phyloP scores from a whole-genome alignment of 2,329 filamentous ascomycete genomes.

The Amauroascus verrucosus region DNA sequence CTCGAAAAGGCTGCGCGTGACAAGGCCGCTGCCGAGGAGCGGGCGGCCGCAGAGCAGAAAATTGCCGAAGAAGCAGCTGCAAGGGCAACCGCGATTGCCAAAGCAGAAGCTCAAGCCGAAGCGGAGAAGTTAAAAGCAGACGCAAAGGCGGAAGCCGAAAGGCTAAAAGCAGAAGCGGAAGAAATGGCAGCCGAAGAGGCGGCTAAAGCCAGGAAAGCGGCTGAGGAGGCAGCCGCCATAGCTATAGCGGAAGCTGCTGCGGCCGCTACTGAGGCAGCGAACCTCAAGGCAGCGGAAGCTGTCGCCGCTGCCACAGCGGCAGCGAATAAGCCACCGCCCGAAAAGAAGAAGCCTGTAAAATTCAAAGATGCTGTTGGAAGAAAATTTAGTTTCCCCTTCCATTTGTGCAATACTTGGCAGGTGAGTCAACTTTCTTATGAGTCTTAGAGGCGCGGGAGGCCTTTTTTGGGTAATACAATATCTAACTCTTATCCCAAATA shows the following conservation, averaged over 20 bases:
- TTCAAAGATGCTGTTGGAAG: constrained; percentile 87
- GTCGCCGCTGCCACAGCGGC: constrained; percentile 25
- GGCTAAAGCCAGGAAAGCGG: constrained; percentile 31
- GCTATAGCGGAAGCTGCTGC: constrained; percentile 25
- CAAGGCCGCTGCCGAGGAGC: constrained; percentile 26
- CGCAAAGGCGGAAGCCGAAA: constrained; percentile 40
- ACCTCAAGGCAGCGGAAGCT: constrained; percentile 25
- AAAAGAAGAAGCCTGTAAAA: constrained; percentile 62
- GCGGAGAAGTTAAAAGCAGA: constrained; percentile 41
- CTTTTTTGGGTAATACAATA: not conserved
- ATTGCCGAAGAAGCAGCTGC: constrained; percentile 35
- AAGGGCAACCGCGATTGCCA: constrained; percentile 22
- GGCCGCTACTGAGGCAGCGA: constrained; percentile 27
- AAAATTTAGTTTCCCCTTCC: constrained; percentile 86
- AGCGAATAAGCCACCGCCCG: constrained; percentile 37
- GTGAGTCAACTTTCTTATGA: constrained; percentile 42
- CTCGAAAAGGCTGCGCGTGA: constrained; percentile 45
- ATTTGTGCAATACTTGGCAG: constrained; percentile 72
- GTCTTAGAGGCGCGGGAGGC: not conserved
- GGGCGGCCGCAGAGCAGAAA: constrained; percentile 33
- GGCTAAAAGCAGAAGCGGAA: constrained; percentile 36
- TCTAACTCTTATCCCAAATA: constrained; percentile 25
- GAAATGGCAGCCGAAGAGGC: constrained; percentile 32
- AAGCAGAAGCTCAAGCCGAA: constrained; percentile 40
- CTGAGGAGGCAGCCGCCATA: constrained; percentile 28